These are phyloP conservation scores for Leccinum fallax DNA, from an alignment of 1,284 basidiomycete species.

Conservation along the genomic window DNA sequence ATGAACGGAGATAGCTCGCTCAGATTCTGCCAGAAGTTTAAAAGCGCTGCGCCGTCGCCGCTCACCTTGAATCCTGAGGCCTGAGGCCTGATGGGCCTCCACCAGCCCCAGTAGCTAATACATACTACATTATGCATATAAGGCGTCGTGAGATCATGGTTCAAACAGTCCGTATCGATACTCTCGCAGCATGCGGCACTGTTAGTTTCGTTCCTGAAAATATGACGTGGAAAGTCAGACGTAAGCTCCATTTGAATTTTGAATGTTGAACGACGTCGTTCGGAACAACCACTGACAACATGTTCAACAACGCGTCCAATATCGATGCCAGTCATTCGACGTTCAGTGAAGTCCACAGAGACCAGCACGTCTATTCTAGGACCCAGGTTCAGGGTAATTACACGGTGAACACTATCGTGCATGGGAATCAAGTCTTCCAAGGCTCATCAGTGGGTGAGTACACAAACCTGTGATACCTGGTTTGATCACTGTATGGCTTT, in stretches of 20 bases:
- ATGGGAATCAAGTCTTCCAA: conserved; percentile 27
- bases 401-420: conserved; percentile 24
- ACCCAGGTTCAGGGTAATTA: conserved; percentile 19
- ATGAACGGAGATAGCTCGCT: too few species aligned
- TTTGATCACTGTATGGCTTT: neutral
- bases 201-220: neutral
- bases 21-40: too few species aligned
- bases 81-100: too few species aligned
- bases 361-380: conserved; percentile 19
- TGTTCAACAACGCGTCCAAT: conserved; percentile 29
- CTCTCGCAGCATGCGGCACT: too few species aligned
- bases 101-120: too few species aligned
- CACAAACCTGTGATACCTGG: neutral
- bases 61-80: too few species aligned
- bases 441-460: conserved; percentile 15
- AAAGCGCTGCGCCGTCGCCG: too few species aligned
- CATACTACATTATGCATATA: too few species aligned
- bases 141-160: too few species aligned
- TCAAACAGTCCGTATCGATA: too few species aligned
- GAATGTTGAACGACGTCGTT: neutral
- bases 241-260: neutral
- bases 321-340: conserved; percentile 30
- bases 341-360: conserved; percentile 27
- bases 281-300: conserved; percentile 1
- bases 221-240: neutral